Conservation (phyloP, 805 yeast species). For the Tetrapisispora iriomotensis region DNA sequence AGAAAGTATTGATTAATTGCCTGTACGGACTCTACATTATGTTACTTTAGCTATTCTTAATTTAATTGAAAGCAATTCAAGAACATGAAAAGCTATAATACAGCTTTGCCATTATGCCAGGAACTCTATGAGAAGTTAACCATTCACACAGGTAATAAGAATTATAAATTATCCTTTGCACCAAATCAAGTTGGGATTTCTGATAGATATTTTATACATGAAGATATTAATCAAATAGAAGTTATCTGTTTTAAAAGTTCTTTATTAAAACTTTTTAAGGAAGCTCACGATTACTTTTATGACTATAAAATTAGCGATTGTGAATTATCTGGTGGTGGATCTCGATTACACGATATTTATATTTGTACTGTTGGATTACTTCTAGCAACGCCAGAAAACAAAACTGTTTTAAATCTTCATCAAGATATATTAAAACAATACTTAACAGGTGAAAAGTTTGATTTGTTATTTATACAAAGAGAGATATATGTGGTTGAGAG, state of each 20-base stretch:
- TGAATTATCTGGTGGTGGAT: constrained; percentile 8
- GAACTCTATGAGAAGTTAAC: constrained; percentile 12
- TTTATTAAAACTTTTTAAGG: constrained; percentile 20
- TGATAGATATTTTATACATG: constrained; percentile 7
- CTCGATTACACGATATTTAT: background rate
- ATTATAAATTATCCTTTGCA: constrained; percentile 12
- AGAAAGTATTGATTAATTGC: too few relatives aligned
- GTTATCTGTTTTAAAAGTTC: constrained; percentile 29
- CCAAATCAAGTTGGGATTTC: constrained; percentile 11
- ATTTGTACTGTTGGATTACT: constrained; percentile 27
- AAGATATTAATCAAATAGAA: constrained; percentile 18
- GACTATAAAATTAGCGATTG: constrained; percentile 1
- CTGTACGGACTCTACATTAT: too few relatives aligned
- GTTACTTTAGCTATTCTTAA: too few relatives aligned
- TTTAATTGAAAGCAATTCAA: too few relatives aligned
- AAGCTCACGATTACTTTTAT: constrained; percentile 21
- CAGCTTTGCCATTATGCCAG: constrained; percentile 5
- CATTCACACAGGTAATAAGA: background rate
- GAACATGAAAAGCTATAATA: background rate
- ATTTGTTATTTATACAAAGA: constrained; percentile 8
- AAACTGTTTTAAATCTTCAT: constrained; percentile 27
- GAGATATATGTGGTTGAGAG: constrained; percentile 14
- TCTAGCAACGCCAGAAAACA: constrained; percentile 31
- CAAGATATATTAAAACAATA: constrained; percentile 15
- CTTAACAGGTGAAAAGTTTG: background rate